A percentile compares a stretch with the other conserved stretches of the same genome.
Evolutionary conservation across 129 eudicot species (phyloP).

Genomic region (Heracleum sosnowskyi): DNA sequence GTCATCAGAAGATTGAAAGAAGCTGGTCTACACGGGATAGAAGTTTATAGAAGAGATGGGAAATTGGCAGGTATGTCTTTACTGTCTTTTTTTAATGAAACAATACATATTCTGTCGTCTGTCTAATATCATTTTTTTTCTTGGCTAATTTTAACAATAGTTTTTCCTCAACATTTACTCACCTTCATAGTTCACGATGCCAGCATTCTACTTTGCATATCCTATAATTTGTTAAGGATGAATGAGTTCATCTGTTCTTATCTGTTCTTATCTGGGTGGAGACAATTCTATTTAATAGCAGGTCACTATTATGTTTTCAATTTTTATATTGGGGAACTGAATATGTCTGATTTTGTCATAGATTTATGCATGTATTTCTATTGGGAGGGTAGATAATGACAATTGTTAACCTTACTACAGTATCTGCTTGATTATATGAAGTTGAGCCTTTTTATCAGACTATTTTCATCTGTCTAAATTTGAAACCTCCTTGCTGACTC

Average conservation of each 20-base stretch:
- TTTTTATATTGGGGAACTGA: not conserved
- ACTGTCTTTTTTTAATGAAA: not conserved
- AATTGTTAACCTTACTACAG: not conserved
- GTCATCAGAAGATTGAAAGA: conserved; percentile 70
- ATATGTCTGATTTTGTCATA: not conserved
- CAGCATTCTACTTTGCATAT: not conserved
- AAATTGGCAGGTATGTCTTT: conserved; percentile 60
- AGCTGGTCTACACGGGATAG: conserved; percentile 85
- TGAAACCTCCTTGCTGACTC: not conserved
- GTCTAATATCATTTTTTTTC: not conserved
- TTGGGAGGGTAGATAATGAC: not conserved
- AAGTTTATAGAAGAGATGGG: conserved; percentile 90
- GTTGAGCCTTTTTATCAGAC: not conserved
- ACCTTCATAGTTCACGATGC: not conserved
- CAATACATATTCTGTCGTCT: not conserved
- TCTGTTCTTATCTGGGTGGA: not conserved
- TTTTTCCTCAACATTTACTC: not conserved
- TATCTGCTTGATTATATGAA: not conserved
- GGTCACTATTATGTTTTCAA: not conserved
- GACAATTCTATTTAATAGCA: not conserved
- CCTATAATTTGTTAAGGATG: not conserved
- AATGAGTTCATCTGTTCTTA: not conserved
- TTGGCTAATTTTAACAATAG: not conserved
- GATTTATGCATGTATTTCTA: not conserved
- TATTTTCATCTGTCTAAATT: not conserved